Percentiles rank a stretch among this genome's conserved stretches.
phyloP scores from a whole-genome alignment of 2,329 filamentous ascomycete species.

The Paecilomyces dactylethromorphus region DNA sequence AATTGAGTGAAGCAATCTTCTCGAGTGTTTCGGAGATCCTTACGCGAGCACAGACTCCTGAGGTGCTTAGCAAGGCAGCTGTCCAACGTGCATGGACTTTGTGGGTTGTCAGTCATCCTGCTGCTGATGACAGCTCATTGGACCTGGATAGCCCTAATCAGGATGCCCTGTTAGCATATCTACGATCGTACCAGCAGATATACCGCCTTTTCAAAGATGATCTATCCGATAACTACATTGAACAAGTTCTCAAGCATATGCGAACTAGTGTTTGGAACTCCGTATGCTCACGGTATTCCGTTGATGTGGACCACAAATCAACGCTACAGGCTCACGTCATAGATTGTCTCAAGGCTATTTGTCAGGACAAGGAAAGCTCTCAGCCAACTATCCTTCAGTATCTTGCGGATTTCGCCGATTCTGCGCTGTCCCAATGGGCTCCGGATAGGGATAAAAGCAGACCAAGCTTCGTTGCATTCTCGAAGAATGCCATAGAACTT shows the following conservation, averaged over 20 bases:
- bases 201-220: constrained; percentile 66
- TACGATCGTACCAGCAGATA: constrained; percentile 66
- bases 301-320: constrained; percentile 32
- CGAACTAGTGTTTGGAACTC: constrained; percentile 65
- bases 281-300: constrained; percentile 42
- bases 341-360: constrained; percentile 29
- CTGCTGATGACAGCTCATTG: constrained; percentile 34
- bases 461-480: constrained; percentile 83
- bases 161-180: constrained; percentile 77
- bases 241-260: constrained; percentile 64
- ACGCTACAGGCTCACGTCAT: constrained; percentile 27
- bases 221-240: constrained; percentile 56
- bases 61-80: constrained; percentile 40
- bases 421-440: constrained; percentile 44
- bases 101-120: constrained; percentile 62
- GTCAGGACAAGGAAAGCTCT: constrained; percentile 29
- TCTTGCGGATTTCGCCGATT: constrained; percentile 62
- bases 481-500: constrained; percentile 71
- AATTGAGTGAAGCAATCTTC: constrained; percentile 66
- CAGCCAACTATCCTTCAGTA: constrained; percentile 30
- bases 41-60: constrained; percentile 34
- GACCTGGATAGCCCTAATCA: constrained; percentile 60
- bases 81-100: constrained; percentile 61
- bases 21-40: constrained; percentile 61
- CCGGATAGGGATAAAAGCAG: constrained; percentile 38